Base-by-base conservation (phyloP, 2,329 filamentous ascomycete genomes). In the Aspergillus bombycis region DNA sequence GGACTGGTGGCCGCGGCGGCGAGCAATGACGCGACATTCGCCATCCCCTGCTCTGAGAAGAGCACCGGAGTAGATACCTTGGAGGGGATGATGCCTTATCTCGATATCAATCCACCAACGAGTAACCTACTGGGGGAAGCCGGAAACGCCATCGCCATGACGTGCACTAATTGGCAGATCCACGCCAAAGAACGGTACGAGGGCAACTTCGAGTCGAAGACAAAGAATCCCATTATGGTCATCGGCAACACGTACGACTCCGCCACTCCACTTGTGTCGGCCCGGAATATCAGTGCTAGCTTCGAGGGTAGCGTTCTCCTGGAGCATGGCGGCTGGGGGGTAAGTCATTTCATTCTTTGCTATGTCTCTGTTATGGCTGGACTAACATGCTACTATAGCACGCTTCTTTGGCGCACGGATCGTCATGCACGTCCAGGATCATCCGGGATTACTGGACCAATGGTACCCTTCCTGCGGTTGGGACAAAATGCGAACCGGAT, bases 371-470 rank as follows among this genome's bases (percentile, higher is more conserved):
- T 14, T 12, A 4, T 52, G 14, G 12, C 3, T 16, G 5, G 5
- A 28, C 48, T 52, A 28, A 52, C 6, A 28, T 9, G 26, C n/a
- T 46, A 5, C 3, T 10, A 1, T 34, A 53, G 50, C 58, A 72
- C 53, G 52, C 53, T 38, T 72, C 69, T 2, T 36, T 75, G 8
- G 65, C 59, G 0, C 64, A 70, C 1, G 73, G 74, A 4, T 80
- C 77, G 2, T 60, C 64, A 7, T 81, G 79, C 65, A 74, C 70
- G 6, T 58, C 70, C 7, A 62, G 66, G 50, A 63, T 67, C 4
- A 70, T 75, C 4, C 61, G 64, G 26, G 68, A 65, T 9, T 81
- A 80, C 60, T 81, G 76, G 66, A 57, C 54, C 6, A 69, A 79
- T 45, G 77, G 77, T 3, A 75, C 69, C 3, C 60, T 81, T 28